These are phyloP conservation scores for Rhamnella rubrinervis DNA, from an alignment of 331 rosid genomes.

Conservation along the genomic window DNA sequence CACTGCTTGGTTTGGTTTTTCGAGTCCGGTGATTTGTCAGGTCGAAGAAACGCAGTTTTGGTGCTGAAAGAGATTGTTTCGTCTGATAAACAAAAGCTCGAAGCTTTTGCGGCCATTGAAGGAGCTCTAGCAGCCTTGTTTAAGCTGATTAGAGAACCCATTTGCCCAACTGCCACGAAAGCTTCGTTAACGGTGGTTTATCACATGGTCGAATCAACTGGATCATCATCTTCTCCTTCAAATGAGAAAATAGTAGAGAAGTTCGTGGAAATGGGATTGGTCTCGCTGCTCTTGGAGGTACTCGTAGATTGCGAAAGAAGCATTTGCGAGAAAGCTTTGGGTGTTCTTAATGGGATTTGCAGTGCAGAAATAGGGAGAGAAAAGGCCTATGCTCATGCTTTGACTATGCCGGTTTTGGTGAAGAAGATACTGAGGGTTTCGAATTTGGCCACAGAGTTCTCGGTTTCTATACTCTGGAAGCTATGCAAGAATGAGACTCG, in stretches of 20 bases:
- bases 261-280: constrained; percentile 31
- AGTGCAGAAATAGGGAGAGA: constrained; percentile 33
- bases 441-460: constrained; percentile 40
- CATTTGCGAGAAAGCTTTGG: constrained; percentile 46
- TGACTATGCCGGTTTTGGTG: constrained; percentile 43
- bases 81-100: background rate
- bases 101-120: constrained; percentile 21
- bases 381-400: constrained; percentile 24
- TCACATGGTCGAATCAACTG: constrained; percentile 19
- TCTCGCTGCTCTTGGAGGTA: constrained; percentile 33
- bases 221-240: constrained; percentile 7
- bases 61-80: constrained; percentile 38
- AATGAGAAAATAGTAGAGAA: constrained; percentile 17
- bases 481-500: constrained; percentile 29
- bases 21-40: constrained; percentile 36
- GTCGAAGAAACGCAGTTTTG: constrained; percentile 29
- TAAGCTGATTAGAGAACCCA: constrained; percentile 46
- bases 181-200: constrained; percentile 38
- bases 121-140: constrained; percentile 37
- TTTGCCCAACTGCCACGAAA: constrained; percentile 41
- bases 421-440: constrained; percentile 50
- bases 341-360: constrained; percentile 38
- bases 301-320: constrained; percentile 38
- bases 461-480: constrained; percentile 48
- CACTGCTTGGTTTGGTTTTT: constrained; percentile 39